These are phyloP conservation scores for Helianthus annuus DNA, from an alignment of 129 eudicot genomes.

Conservation along the genomic window HanXRQr2.0-SUNRISE NC_035439.2:70685337-70685836, in stretches of 20 bases:
- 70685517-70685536: background rate
- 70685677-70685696: no score
- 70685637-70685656: no score
- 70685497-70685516: background rate
- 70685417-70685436: background rate
- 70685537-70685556: no score
- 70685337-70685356: slow-evolving; percentile 66
- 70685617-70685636: no score
- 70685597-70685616: no score
- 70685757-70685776: slow-evolving; percentile 20
- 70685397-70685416: background rate
- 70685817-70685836: slow-evolving; percentile 20
- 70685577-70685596: no score
- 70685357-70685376: background rate
- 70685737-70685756: background rate
- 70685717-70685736: background rate
- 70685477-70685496: background rate
- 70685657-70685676: no score
- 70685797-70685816: slow-evolving; percentile 26
- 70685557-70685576: no score
- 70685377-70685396: slow-evolving; percentile 83
- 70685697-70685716: no score
- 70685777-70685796: slow-evolving; percentile 35
- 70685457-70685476: background rate
- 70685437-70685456: background rate